A percentile compares a stretch with the other conserved stretches of the same genome.
phyloP scores from a whole-genome alignment of 2,329 filamentous ascomycete species.

The Colletotrichum sp. region DNA sequence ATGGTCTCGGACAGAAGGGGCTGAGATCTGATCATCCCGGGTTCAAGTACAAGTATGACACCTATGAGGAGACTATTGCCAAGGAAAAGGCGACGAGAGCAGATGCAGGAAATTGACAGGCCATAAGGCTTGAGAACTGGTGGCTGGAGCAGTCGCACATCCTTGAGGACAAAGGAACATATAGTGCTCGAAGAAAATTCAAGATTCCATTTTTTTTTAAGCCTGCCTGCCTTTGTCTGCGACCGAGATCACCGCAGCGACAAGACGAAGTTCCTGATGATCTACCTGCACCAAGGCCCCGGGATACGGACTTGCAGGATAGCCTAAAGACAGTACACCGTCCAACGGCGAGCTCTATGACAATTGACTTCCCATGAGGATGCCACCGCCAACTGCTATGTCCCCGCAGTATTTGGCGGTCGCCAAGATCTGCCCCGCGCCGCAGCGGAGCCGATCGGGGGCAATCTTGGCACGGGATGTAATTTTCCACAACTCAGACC shows the following conservation, averaged over 20 bases:
- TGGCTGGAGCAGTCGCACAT: neutral
- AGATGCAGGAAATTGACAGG: no score
- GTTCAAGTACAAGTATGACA: conserved; percentile 5
- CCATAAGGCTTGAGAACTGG: neutral
- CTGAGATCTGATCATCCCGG: neutral
- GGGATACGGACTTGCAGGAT: no score
- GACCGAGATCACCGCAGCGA: no score
- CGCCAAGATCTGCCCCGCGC: neutral
- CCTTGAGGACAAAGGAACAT: neutral
- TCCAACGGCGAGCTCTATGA: neutral
- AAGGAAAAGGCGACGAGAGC: neutral
- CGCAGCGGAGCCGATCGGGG: neutral
- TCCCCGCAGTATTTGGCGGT: neutral
- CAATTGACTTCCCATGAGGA: neutral
- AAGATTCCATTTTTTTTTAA: no score
- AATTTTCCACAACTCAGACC: neutral
- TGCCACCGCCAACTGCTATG: neutral
- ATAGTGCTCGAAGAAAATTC: neutral
- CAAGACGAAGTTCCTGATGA: no score
- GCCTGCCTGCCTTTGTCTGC: no score
- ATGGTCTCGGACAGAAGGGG: neutral
- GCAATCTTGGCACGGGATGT: neutral
- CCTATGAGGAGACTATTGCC: neutral
- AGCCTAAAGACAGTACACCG: no score
- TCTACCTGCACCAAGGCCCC: no score